Evolutionary conservation across 805 yeast genomes (phyloP).

Genomic region (Wickerhamiella hasegawae): DNA sequence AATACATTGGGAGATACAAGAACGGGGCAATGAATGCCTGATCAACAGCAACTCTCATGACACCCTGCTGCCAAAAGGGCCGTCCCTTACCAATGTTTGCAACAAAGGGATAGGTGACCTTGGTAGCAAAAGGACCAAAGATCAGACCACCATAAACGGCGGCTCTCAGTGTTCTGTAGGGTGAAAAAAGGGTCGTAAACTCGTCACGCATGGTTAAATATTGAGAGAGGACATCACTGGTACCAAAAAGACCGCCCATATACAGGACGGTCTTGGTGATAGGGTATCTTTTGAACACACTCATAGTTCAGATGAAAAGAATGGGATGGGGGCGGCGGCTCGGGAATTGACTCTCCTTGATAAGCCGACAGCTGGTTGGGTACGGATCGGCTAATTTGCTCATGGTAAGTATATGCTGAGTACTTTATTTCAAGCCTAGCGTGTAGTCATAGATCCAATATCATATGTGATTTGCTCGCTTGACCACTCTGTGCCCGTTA

Average conservation of each 20-base stretch:
- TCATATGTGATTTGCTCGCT: no score
- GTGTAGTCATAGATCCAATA: no score
- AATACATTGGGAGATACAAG: constrained; percentile 57
- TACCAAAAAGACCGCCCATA: constrained; percentile 33
- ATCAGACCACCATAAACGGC: constrained; percentile 53
- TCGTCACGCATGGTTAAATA: constrained; percentile 31
- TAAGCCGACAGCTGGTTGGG: no score
- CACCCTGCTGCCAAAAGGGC: constrained; percentile 21
- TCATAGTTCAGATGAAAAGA: no score
- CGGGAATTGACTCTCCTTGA: no score
- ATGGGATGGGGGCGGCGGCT: no score
- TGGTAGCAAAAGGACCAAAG: constrained; percentile 61
- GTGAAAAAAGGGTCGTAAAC: constrained; percentile 12
- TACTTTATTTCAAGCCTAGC: no score
- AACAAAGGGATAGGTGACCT: constrained; percentile 44
- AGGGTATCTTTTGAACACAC: no score
- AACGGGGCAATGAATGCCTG: constrained; percentile 64
- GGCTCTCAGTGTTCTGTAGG: constrained; percentile 41
- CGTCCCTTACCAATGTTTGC: constrained; percentile 24
- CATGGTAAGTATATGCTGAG: no score
- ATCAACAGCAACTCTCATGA: constrained; percentile 46
- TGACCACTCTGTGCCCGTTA: no score
- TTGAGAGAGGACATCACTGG: constrained; percentile 69
- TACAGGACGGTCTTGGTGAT: no score
- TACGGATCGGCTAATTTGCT: no score